Base-by-base conservation (phyloP, 2,329 filamentous ascomycete genomes). In the Amphichorda felina region DNA sequence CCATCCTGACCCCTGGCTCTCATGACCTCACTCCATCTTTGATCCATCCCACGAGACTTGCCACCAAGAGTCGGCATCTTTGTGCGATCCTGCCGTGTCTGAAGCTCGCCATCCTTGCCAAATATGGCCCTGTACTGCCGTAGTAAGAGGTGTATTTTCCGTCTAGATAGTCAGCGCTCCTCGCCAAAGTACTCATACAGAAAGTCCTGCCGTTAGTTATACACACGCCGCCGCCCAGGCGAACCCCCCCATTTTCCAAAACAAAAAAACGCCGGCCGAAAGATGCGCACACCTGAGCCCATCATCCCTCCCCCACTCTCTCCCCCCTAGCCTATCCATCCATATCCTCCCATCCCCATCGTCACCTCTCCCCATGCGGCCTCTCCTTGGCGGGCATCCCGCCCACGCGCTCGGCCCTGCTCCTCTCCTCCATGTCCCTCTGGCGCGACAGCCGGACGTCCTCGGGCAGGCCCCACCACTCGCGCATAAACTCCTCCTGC, bases 401-500 rank as follows among this genome's bases (percentile, higher is more conserved):
- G 7, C 71, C 73, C 25, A 79, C 57, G 42, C 70, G 59, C 59
- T 79, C 74, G 24, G 56, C 66, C 39, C 54, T 50, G 25, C 56
- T 66, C 38, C 54, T 49, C 58, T 66, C 69, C 53, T 72, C 66
- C 50, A 71, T 63, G 51, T 73, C 69, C 38, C 55, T 51, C 41
- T 62, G 56, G 39, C 61, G 55, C 43, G 61, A 62, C 45, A 70
- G 61, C 42, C 68, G 59, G 43, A 75, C 72, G 46, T 66, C 64
- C 47, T 69, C 63, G 9, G 72, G 72, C 44, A 80, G 49, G 4
- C 74, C 74, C 75, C 75, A 80, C 75, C 75, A 80, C 60, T 79
- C 75, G 40, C 73, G 56, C 52, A 79, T 63, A 41, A 80, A 79
- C 31, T 68, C 66, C 55, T 79, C 73, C 60, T 80, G 75, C 48